A percentile compares a stretch with the other conserved stretches of the same genome.
Conservation (phyloP, 2,329 filamentous ascomycete genomes). For the Berkeleyomyces rouxiae region DNA sequence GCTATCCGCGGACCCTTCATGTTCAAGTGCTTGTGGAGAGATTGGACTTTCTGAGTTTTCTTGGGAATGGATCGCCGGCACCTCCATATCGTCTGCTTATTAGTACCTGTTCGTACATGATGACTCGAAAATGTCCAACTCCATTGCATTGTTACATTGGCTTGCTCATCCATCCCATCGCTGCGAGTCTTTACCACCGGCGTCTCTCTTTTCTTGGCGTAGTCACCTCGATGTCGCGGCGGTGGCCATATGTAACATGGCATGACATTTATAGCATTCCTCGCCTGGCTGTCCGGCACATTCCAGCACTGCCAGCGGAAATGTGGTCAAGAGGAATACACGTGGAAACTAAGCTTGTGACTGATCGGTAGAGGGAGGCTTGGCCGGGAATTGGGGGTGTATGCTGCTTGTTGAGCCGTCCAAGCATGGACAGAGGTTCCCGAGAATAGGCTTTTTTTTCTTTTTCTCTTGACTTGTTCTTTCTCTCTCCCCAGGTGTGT, state of each 20-base stretch:
- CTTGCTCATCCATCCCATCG: too few species aligned
- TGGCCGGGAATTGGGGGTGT: neutral
- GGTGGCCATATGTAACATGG: neutral
- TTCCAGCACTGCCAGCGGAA: neutral
- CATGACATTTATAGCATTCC: slow-evolving; percentile 1
- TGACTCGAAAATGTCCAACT: too few species aligned
- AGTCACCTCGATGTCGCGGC: neutral
- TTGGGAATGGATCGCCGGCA: neutral
- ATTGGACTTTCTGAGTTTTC: neutral
- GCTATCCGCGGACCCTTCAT: neutral
- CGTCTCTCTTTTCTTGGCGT: neutral
- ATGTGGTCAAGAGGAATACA: neutral
- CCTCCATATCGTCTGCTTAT: neutral
- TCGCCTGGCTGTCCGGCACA: neutral
- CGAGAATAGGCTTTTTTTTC: too few species aligned
- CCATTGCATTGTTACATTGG: too few species aligned
- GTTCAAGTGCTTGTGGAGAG: neutral
- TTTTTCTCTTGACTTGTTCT: too few species aligned
- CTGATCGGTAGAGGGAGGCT: neutral
- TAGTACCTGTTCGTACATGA: too few species aligned
- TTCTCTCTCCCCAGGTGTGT: neutral
- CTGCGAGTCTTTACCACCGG: too few species aligned
- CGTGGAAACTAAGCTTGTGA: neutral
- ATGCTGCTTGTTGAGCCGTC: neutral
- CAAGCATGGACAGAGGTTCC: too few species aligned